Evolutionary conservation across 2,329 filamentous ascomycete species (phyloP).

Genomic region (Botryotinia narcissicola): DNA sequence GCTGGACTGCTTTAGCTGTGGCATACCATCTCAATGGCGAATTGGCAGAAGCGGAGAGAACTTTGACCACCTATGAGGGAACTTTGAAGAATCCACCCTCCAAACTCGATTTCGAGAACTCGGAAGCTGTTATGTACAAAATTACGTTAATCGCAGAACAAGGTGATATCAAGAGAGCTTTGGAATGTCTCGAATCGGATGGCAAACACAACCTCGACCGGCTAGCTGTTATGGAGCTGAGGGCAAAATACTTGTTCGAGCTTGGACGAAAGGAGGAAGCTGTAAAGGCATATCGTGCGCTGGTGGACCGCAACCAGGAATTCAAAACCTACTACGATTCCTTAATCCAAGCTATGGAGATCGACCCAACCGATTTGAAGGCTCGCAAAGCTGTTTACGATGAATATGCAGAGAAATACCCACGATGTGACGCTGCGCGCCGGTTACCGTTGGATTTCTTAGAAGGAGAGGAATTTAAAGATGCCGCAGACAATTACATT

Average conservation of each 20-base stretch:
- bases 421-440: conserved; percentile 79
- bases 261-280: conserved; percentile 78
- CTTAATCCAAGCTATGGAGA: conserved; percentile 65
- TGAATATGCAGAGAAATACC: conserved; percentile 76
- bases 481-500: conserved; percentile 76
- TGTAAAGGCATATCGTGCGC: conserved; percentile 71
- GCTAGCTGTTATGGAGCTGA: conserved; percentile 78
- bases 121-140: conserved; percentile 92
- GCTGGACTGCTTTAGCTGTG: conserved; percentile 96
- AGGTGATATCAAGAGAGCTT: conserved; percentile 75
- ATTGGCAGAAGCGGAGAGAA: conserved; percentile 80
- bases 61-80: conserved; percentile 88
- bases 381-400: conserved; percentile 74
- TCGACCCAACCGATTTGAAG: conserved; percentile 59
- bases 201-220: conserved; percentile 79
- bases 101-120: conserved; percentile 83
- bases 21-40: conserved; percentile 90
- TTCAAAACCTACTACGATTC: conserved; percentile 82
- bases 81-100: conserved; percentile 80
- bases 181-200: conserved; percentile 80
- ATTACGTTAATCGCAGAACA: conserved; percentile 90
- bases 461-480: conserved; percentile 73
- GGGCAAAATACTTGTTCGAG: conserved; percentile 78
- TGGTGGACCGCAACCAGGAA: conserved; percentile 86
- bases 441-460: conserved; percentile 89